Evolutionary conservation across 164 flowering plant genomes (phyloP).

Genomic region (Magnolia officinalis): DNA sequence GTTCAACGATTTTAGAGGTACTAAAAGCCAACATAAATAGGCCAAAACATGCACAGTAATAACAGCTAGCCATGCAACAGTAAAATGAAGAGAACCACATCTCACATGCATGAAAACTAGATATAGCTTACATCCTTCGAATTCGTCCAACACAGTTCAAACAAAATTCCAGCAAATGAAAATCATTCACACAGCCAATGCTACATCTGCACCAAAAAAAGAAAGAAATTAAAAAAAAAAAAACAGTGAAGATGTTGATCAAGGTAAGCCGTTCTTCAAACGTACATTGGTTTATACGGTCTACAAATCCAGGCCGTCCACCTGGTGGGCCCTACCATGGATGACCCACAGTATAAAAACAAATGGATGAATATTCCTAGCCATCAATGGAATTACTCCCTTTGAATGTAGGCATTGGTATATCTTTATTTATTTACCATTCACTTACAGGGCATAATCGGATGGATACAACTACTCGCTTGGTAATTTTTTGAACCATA

Average conservation of each 20-base stretch:
- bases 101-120: slow-evolving; percentile 6
- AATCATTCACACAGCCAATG: background rate
- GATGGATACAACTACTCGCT: too few relatives aligned
- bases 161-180: slow-evolving; percentile 6
- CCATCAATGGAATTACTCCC: background rate
- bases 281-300: background rate
- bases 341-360: background rate
- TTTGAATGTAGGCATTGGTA: background rate
- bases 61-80: slow-evolving; percentile 5
- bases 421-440: too few relatives aligned
- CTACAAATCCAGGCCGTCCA: background rate
- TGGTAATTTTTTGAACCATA: too few relatives aligned
- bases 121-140: background rate
- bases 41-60: background rate
- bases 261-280: background rate
- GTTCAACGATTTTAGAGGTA: background rate
- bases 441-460: too few relatives aligned
- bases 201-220: background rate
- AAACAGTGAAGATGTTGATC: background rate
- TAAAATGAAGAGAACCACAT: background rate
- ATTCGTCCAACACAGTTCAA: background rate
- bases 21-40: background rate
- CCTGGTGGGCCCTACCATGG: background rate
- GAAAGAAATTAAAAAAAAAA: too few relatives aligned
- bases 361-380: background rate